Evolutionary conservation across 768 basidiomycete genomes (phyloP).

Genomic region (Pleurotus citrinopileatus): DNA sequence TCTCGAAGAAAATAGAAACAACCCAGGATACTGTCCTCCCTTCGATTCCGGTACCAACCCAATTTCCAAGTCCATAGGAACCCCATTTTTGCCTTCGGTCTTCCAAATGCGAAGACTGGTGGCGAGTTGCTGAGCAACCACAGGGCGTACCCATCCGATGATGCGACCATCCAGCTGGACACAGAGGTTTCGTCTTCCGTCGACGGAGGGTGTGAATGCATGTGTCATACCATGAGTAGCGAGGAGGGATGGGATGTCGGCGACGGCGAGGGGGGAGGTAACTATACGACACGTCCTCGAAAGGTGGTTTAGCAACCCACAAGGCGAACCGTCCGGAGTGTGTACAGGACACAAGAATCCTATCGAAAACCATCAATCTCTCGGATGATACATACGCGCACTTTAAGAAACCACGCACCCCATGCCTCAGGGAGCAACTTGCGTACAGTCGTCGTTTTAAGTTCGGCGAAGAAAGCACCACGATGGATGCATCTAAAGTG

Average conservation of each 20-base stretch:
- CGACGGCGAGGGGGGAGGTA: constrained; percentile 69
- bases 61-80: constrained; percentile 94
- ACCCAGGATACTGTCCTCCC: constrained; percentile 95
- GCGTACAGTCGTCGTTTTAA: constrained; percentile 96
- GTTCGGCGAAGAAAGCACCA: constrained; percentile 98
- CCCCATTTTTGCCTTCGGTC: constrained; percentile 76
- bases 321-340: constrained; percentile 97
- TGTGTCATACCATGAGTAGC: constrained; percentile 93
- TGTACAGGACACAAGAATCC: constrained; percentile 98
- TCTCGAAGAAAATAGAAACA: constrained; percentile 85
- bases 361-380: constrained; percentile 30
- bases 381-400: no score
- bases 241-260: constrained; percentile 81
- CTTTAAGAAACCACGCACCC: constrained; percentile 52
- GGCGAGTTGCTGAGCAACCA: constrained; percentile 77
- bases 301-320: constrained; percentile 95
- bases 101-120: constrained; percentile 89
- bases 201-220: constrained; percentile 73
- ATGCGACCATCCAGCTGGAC: constrained; percentile 95
- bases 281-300: constrained; percentile 91
- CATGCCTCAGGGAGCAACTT: constrained; percentile 97
- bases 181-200: constrained; percentile 79
- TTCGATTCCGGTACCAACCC: constrained; percentile 85
- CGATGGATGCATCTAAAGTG: constrained; percentile 99
- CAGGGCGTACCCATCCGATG: constrained; percentile 87